Evolutionary conservation across 768 basidiomycete species (phyloP), one percentile per base, ranked within the genome.

Genomic region (Tricholoma saponaceum): DNA sequence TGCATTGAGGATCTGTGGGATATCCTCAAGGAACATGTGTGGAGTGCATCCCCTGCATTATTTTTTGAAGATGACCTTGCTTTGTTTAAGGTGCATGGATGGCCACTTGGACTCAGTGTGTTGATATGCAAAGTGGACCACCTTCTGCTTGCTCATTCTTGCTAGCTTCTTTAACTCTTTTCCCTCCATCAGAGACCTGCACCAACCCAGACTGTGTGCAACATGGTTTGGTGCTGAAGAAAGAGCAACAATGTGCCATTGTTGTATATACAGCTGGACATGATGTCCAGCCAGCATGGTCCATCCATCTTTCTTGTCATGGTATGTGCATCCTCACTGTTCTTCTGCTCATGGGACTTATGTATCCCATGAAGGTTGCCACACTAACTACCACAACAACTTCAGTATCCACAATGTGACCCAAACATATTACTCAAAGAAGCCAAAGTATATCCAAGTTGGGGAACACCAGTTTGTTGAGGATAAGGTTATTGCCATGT

Each of bases 1-100:
- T 85, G 70, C 2, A 79, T 78, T 10, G 80, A 80, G 30, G 73
- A 66, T 64, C 76, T 79, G 59, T 76, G 67, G 46, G 62, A 49
- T 12, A 25, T 49, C 13, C 33, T 35, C 32, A 41, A 41, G 39
- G n/a, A 41, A 1, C 3, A 41, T 18, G 39, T 41, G 1, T 41
- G 39, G 39, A 20, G 4, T 18, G 9, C 39, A 0, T 41, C 39
- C 3, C 44, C 44, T 0, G 1, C 12, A 4, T 22, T 25, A 1
- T 46, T 25, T 13, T 23, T 23, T 14, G 16, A 30, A n/a, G 28
- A 51, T 3, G 50, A 51, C 33, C 20, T 32, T 0, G 20, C 12
- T 1, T 30, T 51, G 28, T 51, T 51, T 28, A 51, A 51, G 28
- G 22, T 32, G 28, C 28, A 32, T 14, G 50, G 50, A 18, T 51